Evolutionary conservation across 352 stramenopile genomes (phyloP).

Genomic region (Phytophthora melonis): DNA sequence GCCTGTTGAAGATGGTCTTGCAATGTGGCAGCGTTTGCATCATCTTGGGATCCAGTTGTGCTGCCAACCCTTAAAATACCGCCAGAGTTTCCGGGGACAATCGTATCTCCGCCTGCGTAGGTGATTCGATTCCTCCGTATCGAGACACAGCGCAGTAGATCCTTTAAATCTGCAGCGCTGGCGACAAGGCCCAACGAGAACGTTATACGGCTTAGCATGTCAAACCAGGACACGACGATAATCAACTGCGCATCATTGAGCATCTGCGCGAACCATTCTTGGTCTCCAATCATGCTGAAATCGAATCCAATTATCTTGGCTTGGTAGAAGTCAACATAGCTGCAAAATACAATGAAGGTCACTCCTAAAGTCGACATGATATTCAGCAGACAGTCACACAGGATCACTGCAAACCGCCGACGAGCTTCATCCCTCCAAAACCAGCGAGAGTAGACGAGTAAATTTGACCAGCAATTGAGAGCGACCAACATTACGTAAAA

Average conservation of each 20-base stretch:
- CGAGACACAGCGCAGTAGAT: slow-evolving; percentile 11
- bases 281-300: slow-evolving; percentile 6
- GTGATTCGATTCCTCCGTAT: no score
- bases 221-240: slow-evolving; percentile 34
- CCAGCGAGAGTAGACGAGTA: slow-evolving; percentile 29
- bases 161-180: slow-evolving; percentile 25
- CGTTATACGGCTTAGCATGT: slow-evolving; percentile 16
- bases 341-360: slow-evolving; percentile 22
- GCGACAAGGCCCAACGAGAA: slow-evolving; percentile 4
- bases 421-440: slow-evolving; percentile 30
- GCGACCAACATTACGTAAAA: slow-evolving; percentile 43
- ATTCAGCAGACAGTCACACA: slow-evolving; percentile 36
- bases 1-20: no score
- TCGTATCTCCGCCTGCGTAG: no score
- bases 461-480: slow-evolving; percentile 38
- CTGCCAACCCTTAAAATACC: no score
- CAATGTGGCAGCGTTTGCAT: no score
- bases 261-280: slow-evolving; percentile 26
- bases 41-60: no score
- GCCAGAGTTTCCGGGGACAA: background rate
- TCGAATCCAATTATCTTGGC: background rate
- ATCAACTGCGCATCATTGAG: slow-evolving; percentile 39
- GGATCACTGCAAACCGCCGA: slow-evolving; percentile 23
- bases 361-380: slow-evolving; percentile 38
- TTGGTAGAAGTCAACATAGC: slow-evolving; percentile 25